Evolutionary conservation across 2,329 filamentous ascomycete species (phyloP), one percentile per base, ranked within the genome.

Genomic region (Penicillium decumbens): DNA sequence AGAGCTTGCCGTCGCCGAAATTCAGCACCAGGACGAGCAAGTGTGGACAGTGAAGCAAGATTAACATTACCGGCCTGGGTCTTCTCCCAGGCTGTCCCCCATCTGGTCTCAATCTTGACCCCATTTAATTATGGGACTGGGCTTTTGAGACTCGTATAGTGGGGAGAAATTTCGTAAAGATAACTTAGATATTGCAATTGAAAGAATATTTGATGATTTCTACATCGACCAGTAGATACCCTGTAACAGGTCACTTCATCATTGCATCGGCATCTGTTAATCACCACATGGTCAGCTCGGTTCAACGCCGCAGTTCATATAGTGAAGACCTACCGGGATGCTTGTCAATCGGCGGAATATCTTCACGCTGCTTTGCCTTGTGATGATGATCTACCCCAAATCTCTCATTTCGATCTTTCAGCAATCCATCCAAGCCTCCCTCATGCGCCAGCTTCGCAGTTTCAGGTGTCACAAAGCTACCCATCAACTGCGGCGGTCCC

Each of bases 401-500:
- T 57, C 77, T 75, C 63, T 65, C 49, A 67, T 85, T 79, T 53
- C 81, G 69, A 25, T 77, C 79, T 37, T 66, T 70, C 15, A 82
- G 63, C 50, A 74, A 63, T 47, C 63, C 60, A 35, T 67, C 60
- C 41, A 72, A 47, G 39, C 66, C 63, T 35, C 55, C 58, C 43
- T 58, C 49, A 45, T 59, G 41, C 3, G 59, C 59, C 50, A 54
- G 33, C 40, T 58, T 50, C 15, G 66, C 61, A 27, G 48, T 60
- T 32, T 59, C 64, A 28, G 65, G 56, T 13, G 62, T 59, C 3
- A 54, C 65, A 55, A 76, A 83, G 60, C 82, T 85, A 54, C 77
- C 81, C 80, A 87, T 85, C 57, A 87, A 68, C 68, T 83, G 70
- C 47, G 84, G 82, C 53, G 71, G 65, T 0, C 83, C 83, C 55